Percentiles rank a stretch among this genome's conserved stretches.
Conservation (phyloP, 495 filamentous ascomycete species). For the Bacidia gigantensis region DNA sequence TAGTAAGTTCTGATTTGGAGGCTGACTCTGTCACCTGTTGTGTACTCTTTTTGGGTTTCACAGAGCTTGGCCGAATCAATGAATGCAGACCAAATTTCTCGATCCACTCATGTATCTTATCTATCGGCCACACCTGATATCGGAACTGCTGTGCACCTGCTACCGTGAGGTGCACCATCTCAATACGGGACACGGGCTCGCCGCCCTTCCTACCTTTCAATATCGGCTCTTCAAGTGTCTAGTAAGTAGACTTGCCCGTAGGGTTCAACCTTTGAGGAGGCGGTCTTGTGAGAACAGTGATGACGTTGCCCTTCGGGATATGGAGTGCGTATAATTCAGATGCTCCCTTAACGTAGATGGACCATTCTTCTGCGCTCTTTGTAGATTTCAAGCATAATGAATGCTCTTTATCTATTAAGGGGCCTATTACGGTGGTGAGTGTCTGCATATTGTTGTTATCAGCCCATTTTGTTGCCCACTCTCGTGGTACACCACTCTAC, state of each 20-base stretch:
- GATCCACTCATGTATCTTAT: background rate
- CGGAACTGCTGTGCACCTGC: background rate
- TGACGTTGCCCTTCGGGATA: background rate
- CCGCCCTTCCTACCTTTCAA: background rate
- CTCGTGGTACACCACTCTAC: background rate
- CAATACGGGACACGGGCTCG: background rate
- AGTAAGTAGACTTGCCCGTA: background rate
- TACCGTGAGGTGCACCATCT: background rate
- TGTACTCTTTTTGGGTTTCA: background rate
- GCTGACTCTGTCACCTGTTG: background rate
- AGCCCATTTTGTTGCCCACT: background rate
- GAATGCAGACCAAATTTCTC: background rate
- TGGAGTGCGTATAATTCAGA: background rate
- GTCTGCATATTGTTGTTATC: background rate
- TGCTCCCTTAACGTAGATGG: background rate
- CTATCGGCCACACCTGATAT: background rate
- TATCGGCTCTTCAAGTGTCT: background rate
- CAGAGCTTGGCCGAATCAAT: background rate
- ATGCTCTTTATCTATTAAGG: background rate
- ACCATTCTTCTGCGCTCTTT: background rate
- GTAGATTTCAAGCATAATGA: background rate
- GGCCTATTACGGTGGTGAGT: background rate
- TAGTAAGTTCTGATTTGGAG: background rate
- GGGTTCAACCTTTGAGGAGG: background rate
- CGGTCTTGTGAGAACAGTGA: background rate